Conservation (phyloP, 176 grass and related monocot species). For the Eragrostis curvula region DNA sequence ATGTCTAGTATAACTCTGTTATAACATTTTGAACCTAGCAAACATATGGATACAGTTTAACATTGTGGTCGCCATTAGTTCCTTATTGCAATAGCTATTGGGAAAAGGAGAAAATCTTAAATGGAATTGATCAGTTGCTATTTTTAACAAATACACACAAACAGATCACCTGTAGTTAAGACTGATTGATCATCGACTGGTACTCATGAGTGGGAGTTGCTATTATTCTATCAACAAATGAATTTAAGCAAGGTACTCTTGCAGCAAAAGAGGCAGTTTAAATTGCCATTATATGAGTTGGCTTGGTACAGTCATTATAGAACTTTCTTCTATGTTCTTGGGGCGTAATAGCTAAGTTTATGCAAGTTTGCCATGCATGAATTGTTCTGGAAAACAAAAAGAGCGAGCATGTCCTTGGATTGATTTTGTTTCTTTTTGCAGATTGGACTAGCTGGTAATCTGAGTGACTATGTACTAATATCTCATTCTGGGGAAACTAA, state of each 20-base stretch:
- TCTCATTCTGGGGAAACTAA: constrained; percentile 64
- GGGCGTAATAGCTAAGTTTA: neutral
- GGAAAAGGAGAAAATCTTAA: neutral
- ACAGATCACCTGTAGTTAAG: neutral
- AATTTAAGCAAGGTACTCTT: neutral
- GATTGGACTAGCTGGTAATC: constrained; percentile 91
- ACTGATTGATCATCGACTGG: neutral
- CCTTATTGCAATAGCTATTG: neutral
- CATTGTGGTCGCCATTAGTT: neutral
- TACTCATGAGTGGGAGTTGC: too few relatives aligned
- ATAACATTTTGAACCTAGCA: constrained; percentile 11
- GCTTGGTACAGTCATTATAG: neutral
- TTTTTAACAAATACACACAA: neutral
- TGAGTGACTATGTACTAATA: constrained; percentile 72
- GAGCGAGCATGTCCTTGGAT: neutral
- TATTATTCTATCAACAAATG: neutral
- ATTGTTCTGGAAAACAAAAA: neutral
- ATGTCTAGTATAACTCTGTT: neutral
- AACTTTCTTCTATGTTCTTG: neutral
- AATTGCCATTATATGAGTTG: neutral
- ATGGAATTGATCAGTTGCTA: neutral
- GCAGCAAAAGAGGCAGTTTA: neutral
- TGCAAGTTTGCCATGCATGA: constrained; percentile 5
- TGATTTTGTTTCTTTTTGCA: constrained; percentile 38
- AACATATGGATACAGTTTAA: neutral